These are phyloP conservation scores for Pythium dissotocum DNA, from an alignment of 352 stramenopile species.

Conservation along the genomic window DNA sequence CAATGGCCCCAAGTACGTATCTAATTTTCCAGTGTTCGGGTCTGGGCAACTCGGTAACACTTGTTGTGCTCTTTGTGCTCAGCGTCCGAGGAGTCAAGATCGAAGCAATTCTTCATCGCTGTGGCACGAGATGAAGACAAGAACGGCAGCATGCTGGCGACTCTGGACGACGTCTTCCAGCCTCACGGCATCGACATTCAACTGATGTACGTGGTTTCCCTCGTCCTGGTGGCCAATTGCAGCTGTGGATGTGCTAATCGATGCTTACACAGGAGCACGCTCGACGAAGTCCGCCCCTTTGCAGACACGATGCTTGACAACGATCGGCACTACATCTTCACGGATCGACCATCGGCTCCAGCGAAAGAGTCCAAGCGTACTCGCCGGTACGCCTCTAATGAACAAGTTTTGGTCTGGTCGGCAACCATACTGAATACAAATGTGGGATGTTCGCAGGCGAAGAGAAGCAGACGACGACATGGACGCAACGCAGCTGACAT, in stretches of 20 bases:
- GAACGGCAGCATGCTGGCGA: conserved; percentile 7
- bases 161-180: conserved; percentile 13
- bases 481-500: conserved; percentile 43
- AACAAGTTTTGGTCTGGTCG: not conserved
- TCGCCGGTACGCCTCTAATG: conserved; percentile 4
- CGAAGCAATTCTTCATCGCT: conserved; percentile 20
- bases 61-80: not conserved
- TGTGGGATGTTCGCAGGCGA: conserved; percentile 7
- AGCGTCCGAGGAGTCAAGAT: not conserved
- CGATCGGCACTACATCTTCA: conserved; percentile 17
- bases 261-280: not conserved
- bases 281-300: conserved; percentile 17
- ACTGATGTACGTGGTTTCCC: conserved; percentile 10
- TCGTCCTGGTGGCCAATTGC: not conserved
- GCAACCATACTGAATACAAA: not conserved
- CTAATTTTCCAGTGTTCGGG: not conserved
- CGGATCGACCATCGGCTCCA: not conserved
- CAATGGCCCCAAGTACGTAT: conserved; percentile 4
- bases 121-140: conserved; percentile 16
- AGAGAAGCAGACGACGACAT: conserved; percentile 11
- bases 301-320: conserved; percentile 11
- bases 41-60: not conserved
- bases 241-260: not conserved
- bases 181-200: not conserved
- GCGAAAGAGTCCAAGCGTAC: conserved; percentile 3